phyloP scores from a whole-genome alignment of 2,329 filamentous ascomycete genomes.

The Aspergillus tubingensis region DNA sequence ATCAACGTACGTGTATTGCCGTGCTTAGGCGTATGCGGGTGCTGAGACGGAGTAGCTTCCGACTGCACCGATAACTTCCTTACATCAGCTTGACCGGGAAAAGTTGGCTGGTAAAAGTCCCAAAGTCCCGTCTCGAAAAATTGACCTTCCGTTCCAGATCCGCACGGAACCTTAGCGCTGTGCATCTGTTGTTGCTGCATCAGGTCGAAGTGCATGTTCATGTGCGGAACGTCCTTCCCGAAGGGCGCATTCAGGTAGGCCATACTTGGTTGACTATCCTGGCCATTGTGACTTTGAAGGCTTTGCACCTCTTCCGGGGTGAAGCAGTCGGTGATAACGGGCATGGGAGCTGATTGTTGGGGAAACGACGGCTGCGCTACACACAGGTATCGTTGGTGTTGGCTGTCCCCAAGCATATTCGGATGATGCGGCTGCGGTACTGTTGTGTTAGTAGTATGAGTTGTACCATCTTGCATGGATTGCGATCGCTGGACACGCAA shows the following conservation, averaged over 20 bases:
- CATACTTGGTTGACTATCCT: slow-evolving; percentile 36
- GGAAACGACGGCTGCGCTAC: slow-evolving; percentile 60
- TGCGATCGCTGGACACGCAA: slow-evolving; percentile 53
- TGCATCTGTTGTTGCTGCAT: slow-evolving; percentile 34
- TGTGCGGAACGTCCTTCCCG: slow-evolving; percentile 23
- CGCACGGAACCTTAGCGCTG: slow-evolving; percentile 21
- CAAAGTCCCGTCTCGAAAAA: slow-evolving; percentile 28
- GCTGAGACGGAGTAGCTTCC: slow-evolving; percentile 41
- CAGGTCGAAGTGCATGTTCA: slow-evolving; percentile 29
- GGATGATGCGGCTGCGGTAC: slow-evolving; percentile 63
- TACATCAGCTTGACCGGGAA: slow-evolving; percentile 27
- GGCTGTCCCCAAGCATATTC: slow-evolving; percentile 85
- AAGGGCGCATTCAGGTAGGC: slow-evolving; percentile 25
- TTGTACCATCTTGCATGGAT: slow-evolving; percentile 52
- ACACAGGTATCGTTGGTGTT: slow-evolving; percentile 82
- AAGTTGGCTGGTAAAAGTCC: slow-evolving; percentile 28
- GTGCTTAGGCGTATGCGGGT: slow-evolving; percentile 66
- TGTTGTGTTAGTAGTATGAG: slow-evolving; percentile 60
- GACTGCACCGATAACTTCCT: slow-evolving; percentile 44
- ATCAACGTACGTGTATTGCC: slow-evolving; percentile 58
- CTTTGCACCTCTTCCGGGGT: slow-evolving; percentile 34
- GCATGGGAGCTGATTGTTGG: slow-evolving; percentile 33
- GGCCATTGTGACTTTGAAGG: slow-evolving; percentile 36
- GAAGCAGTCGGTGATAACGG: slow-evolving; percentile 31
- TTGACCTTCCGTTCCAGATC: slow-evolving; percentile 24